Base-by-base conservation (phyloP, 257 asterid genomes). In the Lavandula angustifolia region DNA sequence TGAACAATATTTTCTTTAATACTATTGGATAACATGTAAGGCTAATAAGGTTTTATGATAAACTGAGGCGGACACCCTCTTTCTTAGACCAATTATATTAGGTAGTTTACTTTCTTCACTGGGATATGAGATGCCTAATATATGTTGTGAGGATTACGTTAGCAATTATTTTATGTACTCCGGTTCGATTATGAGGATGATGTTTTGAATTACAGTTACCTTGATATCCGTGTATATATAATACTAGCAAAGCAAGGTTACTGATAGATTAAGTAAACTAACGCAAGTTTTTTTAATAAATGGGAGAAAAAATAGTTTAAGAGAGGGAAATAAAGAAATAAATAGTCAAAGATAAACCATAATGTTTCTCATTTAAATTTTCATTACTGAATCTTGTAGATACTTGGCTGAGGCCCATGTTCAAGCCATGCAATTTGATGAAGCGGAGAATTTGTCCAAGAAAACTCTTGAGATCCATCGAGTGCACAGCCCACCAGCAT, bases 361-460 rank as follows among this genome's bases (percentile, higher is more conserved):
- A 43, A 37, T 22, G 71, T 62, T 51, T 42, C 57, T 62, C 48
- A 50, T 47, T 60, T 64, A 6, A 43, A 54, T 43, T 49, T 17
- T n/a, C 49, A 38, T 40, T 31, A 12, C 51, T 68, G 64, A 43
- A 72, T 54, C 14, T 54, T 51, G 74, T 81, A 94, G 99, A 68
- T 94, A 94, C 79, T 76, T 94, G 75, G 96, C 99, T 0, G 99
- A 94, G 81, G 99, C 99, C 52, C 94, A 90, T 76, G 97, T 94
- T 60, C 97, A 90, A 73, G 96, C 99, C 44, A 84, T 94, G 95
- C 97, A 90, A 77, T 94, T 94, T 35, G 97, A 87, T 41, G 99
- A 87, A 42, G 99, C 99, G 2, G 97, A 94, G 60, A 80, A 52
- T 65, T 73, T 94, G 69, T 90, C 91, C 82, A 85, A 83, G 80